Evolutionary conservation across 352 stramenopile genomes (phyloP), one percentile per base, ranked within the genome.

Genomic region (Phytophthora nicotianae): DNA sequence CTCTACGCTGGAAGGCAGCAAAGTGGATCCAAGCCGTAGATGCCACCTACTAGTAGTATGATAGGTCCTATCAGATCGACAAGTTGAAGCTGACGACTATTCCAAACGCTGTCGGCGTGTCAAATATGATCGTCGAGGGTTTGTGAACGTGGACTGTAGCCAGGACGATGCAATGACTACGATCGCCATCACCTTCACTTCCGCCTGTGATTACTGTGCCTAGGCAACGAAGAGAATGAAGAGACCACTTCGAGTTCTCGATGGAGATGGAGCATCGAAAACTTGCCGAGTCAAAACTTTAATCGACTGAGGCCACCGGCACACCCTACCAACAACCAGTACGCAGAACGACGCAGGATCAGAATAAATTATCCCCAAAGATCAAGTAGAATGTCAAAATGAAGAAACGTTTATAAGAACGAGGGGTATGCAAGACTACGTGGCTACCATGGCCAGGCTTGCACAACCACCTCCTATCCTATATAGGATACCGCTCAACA

Each of bases 21-120:
- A 29, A 29, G 24, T n/a, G 24, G 24, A 29, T 29, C 24, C 24
- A 7, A 29, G 24, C 4, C 24, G 24, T 7, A 3, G 24, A 29
- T 29, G 24, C 24, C 24, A 29, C 24, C 24, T n/a, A n/a, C n/a
- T n/a, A n/a, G n/a, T n/a, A n/a, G n/a, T n/a, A n/a, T n/a, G n/a
- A n/a, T n/a, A n/a, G n/a, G n/a, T n/a, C n/a, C n/a, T 38, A 38
- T 38, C 32, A 38, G 32, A 38, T 38, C 32, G 11, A 10, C 13
- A 38, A 38, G 32, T 38, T 38, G 32, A 38, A 38, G 32, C 32
- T 38, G 32, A n/a, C 32, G 32, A 38, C 32, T 38, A 38, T 38
- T 38, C 32, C 32, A 38, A 38, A 33, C 27, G 10, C 32, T 38
- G 11, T 38, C 32, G 32, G 32, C 32, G 32, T 38, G 32, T 38